These are phyloP conservation scores for Ogataea paraovalis DNA, from an alignment of 805 yeast genomes.

Conservation along the genomic window DNA sequence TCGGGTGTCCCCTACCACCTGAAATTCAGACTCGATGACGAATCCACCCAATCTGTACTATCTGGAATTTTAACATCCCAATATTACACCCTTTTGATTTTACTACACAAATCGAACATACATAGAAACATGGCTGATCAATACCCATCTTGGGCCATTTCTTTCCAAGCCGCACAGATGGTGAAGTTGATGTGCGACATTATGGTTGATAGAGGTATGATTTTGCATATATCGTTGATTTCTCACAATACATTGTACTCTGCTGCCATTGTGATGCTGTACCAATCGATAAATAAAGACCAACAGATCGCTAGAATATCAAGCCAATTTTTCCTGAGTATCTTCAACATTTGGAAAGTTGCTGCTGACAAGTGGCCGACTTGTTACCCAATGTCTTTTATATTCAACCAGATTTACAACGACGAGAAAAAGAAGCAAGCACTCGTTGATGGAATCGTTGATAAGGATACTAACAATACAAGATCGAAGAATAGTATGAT, in stretches of 20 bases:
- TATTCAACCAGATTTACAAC: slow-evolving; percentile 42
- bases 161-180: slow-evolving; percentile 79
- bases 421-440: slow-evolving; percentile 21
- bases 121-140: slow-evolving; percentile 32
- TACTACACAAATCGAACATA: slow-evolving; percentile 68
- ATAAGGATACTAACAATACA: background rate
- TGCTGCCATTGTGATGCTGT: slow-evolving; percentile 65
- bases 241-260: slow-evolving; percentile 42
- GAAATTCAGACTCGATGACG: slow-evolving; percentile 57
- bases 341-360: slow-evolving; percentile 31
- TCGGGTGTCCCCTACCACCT: slow-evolving; percentile 59
- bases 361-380: slow-evolving; percentile 53
- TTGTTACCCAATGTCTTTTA: slow-evolving; percentile 47
- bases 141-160: slow-evolving; percentile 70
- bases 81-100: slow-evolving; percentile 68
- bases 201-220: slow-evolving; percentile 51
- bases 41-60: slow-evolving; percentile 49
- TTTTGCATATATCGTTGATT: slow-evolving; percentile 36
- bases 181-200: slow-evolving; percentile 60
- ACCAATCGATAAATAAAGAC: slow-evolving; percentile 45
- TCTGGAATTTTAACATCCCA: slow-evolving; percentile 60
- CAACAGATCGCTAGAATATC: slow-evolving; percentile 22
- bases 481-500: slow-evolving; percentile 9
- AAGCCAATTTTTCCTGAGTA: slow-evolving; percentile 18
- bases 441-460: slow-evolving; percentile 11